These are phyloP conservation scores for Fusarium decemcellulare DNA, from an alignment of 2,329 filamentous ascomycete genomes.

Conservation along the genomic window DNA sequence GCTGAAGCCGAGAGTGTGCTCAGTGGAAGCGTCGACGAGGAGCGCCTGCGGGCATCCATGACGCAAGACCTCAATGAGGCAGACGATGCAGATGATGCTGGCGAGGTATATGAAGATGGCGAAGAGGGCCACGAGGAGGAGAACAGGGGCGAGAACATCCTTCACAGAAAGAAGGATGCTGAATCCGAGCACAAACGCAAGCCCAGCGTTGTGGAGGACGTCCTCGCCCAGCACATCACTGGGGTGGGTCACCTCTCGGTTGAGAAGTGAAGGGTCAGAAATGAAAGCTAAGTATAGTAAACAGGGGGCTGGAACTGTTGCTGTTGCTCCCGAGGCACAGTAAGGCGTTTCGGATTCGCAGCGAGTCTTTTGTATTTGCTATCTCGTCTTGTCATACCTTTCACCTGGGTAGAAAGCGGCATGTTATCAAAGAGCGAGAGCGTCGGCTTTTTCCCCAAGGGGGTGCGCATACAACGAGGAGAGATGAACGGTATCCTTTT, in stretches of 20 bases:
- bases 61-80: conserved; percentile 58
- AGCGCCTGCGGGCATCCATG: conserved; percentile 57
- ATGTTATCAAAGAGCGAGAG: not conserved
- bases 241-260: conserved; percentile 69
- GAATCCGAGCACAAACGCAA: conserved; percentile 22
- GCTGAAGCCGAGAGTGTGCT: conserved; percentile 59
- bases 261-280: conserved; percentile 54
- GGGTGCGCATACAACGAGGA: not conserved
- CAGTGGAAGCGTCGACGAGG: conserved; percentile 61
- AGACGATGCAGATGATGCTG: conserved; percentile 55
- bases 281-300: conserved; percentile 49
- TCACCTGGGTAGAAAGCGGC: conserved; percentile 10
- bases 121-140: conserved; percentile 37
- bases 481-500: conserved; percentile 9
- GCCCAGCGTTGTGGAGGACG: conserved; percentile 57
- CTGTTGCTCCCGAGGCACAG: conserved; percentile 23
- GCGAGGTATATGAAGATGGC: conserved; percentile 54
- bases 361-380: not conserved
- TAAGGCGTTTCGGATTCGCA: conserved; percentile 34
- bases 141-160: conserved; percentile 38
- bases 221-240: conserved; percentile 71
- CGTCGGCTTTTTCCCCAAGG: not conserved
- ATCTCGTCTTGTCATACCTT: conserved; percentile 7
- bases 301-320: conserved; percentile 36
- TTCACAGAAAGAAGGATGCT: not conserved